phyloP scores from a whole-genome alignment of 257 asterid species.

The Phtheirospermum japonicum region DNA sequence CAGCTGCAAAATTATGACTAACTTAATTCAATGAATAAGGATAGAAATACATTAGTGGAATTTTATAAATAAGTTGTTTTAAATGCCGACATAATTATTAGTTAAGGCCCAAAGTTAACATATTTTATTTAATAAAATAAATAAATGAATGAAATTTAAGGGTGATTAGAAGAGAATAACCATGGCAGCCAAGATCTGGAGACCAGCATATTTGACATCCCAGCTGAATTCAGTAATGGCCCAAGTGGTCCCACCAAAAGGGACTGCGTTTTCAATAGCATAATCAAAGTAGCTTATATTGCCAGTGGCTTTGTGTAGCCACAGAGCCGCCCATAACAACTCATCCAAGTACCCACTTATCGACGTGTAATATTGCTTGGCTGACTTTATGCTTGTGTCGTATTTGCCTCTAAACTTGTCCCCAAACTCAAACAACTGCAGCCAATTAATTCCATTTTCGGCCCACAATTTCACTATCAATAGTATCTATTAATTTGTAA shows the following conservation, averaged over 20 bases:
- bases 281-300: slow-evolving; percentile 44
- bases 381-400: slow-evolving; percentile 58
- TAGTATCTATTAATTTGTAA: too few relatives aligned
- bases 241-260: slow-evolving; percentile 91
- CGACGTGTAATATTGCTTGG: slow-evolving; percentile 66
- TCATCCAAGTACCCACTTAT: slow-evolving; percentile 87
- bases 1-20: slow-evolving; percentile 38
- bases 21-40: neutral
- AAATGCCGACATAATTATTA: too few relatives aligned
- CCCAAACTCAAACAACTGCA: slow-evolving; percentile 86
- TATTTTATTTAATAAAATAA: too few relatives aligned
- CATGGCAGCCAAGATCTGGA: slow-evolving; percentile 67
- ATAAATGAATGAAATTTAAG: neutral
- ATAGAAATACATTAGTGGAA: too few relatives aligned
- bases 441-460: too few relatives aligned
- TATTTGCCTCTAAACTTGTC: slow-evolving; percentile 73
- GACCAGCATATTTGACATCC: slow-evolving; percentile 82
- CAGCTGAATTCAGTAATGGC: slow-evolving; percentile 84
- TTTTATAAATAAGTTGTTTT: too few relatives aligned
- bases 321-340: slow-evolving; percentile 88
- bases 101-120: too few relatives aligned
- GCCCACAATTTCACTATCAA: too few relatives aligned
- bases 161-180: slow-evolving; percentile 30
- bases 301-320: slow-evolving; percentile 82
- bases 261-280: slow-evolving; percentile 47